These are phyloP conservation scores for Vigna radiata DNA, from an alignment of 306 rosid genomes.

Conservation along the genomic window DNA sequence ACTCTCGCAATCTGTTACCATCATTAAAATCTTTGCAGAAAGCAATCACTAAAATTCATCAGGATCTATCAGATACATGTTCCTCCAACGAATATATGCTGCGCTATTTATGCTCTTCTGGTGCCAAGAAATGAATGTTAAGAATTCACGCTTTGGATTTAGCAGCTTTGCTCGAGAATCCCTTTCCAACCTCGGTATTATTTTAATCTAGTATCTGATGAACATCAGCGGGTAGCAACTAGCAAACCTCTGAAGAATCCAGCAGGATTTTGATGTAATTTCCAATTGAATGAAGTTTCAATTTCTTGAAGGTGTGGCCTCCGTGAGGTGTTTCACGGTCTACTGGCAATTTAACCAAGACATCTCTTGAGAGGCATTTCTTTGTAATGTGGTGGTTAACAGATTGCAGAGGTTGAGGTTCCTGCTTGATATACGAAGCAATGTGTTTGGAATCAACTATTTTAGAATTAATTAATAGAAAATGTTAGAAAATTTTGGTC, in stretches of 20 bases:
- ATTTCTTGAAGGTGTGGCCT: constrained; percentile 24
- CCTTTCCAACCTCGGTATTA: constrained; percentile 22
- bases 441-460: constrained; percentile 25
- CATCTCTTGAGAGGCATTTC: background rate
- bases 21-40: constrained; percentile 82
- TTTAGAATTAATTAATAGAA: constrained; percentile 19
- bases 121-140: constrained; percentile 51
- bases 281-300: constrained; percentile 17
- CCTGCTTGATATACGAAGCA: constrained; percentile 15
- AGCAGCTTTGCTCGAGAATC: constrained; percentile 2
- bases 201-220: constrained; percentile 18
- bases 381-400: constrained; percentile 1
- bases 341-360: background rate
- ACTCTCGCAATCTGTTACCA: constrained; percentile 75
- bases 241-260: constrained; percentile 23
- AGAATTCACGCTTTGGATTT: constrained; percentile 23
- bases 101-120: constrained; percentile 71
- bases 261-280: constrained; percentile 8
- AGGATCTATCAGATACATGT: constrained; percentile 87
- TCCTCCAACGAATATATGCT: constrained; percentile 89
- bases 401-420: constrained; percentile 6
- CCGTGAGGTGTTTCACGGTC: background rate
- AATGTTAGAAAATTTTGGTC: background rate
- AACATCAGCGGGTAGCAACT: background rate
- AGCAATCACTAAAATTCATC: constrained; percentile 78